Evolutionary conservation across 2,329 filamentous ascomycete species (phyloP), one percentile per base, ranked within the genome.

Genomic region (Chaetothyriales sp.): DNA sequence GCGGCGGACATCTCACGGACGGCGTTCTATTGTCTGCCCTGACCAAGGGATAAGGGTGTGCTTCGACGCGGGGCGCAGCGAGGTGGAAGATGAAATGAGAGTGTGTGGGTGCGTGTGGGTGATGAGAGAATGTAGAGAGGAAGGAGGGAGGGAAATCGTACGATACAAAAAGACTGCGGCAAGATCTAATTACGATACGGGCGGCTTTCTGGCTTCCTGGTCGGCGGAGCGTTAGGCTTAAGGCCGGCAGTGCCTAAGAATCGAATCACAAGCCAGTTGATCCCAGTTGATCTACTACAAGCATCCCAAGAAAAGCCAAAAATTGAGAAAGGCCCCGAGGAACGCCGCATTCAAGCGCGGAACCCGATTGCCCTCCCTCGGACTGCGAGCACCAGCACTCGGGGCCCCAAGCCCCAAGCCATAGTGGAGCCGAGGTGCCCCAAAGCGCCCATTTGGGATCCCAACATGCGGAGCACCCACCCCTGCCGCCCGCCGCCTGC

Each of bases 1-100:
- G 54, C 52, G 54, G 76, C 72, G 70, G 79, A 79, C 79, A 84
- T 83, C 70, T 69, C 74, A 70, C 67, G 66, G 65, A 65, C 70
- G 74, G 72, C 72, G 72, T 71, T 70, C 63, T 63, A 66, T 61
- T 67, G 76, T 73, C 72, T 82, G 84, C 86, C 90, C 89, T 92
- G 90, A 96, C 90, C 90, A 93, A 95, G 90, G 89, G 86, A 84
- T 73, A 61, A 73, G 81, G 78, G 81, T 73, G 81, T 10, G 59
- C 57, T 55, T 59, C 56, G 55, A 57, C 53, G 59, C 59, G 56
- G 57, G 43, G 47, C 48, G 10, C 32, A 39, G 32, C 32, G 15
- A 15, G 10, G 32, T 25, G 22, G 6, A 39, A 10, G 32, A 39
- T 15, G 43, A 22, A 22, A 49, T 36, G 43, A 45, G 26, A 18